Evolutionary conservation across 306 rosid species (phyloP).

Genomic region (Glycyrrhiza uralensis): DNA sequence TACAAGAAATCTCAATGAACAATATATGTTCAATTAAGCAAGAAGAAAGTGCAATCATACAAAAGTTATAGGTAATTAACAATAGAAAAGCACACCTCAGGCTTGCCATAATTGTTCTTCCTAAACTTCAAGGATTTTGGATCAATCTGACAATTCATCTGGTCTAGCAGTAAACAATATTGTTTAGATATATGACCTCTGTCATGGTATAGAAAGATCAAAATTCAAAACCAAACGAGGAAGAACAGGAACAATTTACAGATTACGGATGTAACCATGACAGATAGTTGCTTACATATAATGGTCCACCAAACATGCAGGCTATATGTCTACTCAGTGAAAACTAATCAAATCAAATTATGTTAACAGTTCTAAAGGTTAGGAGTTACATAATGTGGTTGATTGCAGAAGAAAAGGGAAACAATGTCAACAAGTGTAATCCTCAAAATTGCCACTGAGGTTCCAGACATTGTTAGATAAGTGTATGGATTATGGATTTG

Average conservation of each 20-base stretch:
- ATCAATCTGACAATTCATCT: constrained; percentile 48
- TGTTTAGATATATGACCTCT: constrained; percentile 36
- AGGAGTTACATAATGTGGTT: background rate
- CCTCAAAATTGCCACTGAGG: background rate
- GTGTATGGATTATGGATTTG: background rate
- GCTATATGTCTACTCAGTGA: background rate
- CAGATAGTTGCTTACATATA: background rate
- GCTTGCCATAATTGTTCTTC: constrained; percentile 78
- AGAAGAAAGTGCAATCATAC: background rate
- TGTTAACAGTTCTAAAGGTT: background rate
- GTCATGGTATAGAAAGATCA: background rate
- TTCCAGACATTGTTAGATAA: background rate
- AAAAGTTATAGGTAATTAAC: background rate
- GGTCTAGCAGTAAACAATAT: constrained; percentile 56
- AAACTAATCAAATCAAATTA: background rate
- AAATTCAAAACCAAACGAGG: constrained; percentile 18
- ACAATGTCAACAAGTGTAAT: background rate
- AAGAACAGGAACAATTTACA: background rate
- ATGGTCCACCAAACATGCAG: constrained; percentile 13
- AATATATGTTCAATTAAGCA: constrained; percentile 4
- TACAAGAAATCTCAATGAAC: background rate
- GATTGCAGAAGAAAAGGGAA: constrained; percentile 8
- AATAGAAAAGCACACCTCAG: constrained; percentile 63
- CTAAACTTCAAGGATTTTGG: constrained; percentile 67
- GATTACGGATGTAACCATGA: background rate